Base-by-base conservation (phyloP, 1,284 basidiomycete genomes). In the Rhodotorula sp. region DNA sequence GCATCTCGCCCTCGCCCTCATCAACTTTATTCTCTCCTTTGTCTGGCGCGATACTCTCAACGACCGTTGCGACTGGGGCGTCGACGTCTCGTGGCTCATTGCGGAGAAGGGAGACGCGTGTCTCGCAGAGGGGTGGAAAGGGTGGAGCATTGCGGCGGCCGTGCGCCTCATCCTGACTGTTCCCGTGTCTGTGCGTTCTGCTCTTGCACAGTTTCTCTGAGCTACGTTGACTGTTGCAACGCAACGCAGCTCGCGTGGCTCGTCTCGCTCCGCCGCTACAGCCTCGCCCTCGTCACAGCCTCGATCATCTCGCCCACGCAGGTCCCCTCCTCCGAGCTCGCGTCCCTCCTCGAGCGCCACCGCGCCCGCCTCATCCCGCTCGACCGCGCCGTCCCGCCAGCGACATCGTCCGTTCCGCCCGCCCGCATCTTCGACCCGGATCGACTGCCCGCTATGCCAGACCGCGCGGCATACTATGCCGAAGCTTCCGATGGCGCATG, bases 291-390 rank as follows among this genome's bases (percentile, higher is more conserved):
- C 10, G 49, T 59, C 23, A 63, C 60, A 0, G 60, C 68, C 13
- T 44, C 56, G 60, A 49, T 61, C 64, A 58, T 70, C 50, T 62
- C 59, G n/a, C 68, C 68, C 23, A 45, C 61, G 54, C 54, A 64
- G 4, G 50, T 70, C 9, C 68, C 68, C 2, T 70, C 68, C 17
- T 53, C 64, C 52, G 68, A 70, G 45, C 60, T 70, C 5, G 48
- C 44, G 16, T 9, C 68, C 17, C 54, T 70, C 46, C 60, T 70
- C 27, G 60, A 34, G 25, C 54, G 52, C 9, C 64, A 70, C 54
- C 59, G 64, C 27, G 68, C 68, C 14, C 44, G 44, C 21, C 63
- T 70, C 55, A 41, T 70, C 8, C 63, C 63, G 9, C 59, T 70
- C 34, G 14, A 60, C 1, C 23, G 59, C 8, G 5, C 66, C 4